Percentiles rank a stretch among this genome's conserved stretches.
These are phyloP conservation scores for Boehmeria nivea DNA, from an alignment of 306 rosid species.

Conservation along the genomic window DNA sequence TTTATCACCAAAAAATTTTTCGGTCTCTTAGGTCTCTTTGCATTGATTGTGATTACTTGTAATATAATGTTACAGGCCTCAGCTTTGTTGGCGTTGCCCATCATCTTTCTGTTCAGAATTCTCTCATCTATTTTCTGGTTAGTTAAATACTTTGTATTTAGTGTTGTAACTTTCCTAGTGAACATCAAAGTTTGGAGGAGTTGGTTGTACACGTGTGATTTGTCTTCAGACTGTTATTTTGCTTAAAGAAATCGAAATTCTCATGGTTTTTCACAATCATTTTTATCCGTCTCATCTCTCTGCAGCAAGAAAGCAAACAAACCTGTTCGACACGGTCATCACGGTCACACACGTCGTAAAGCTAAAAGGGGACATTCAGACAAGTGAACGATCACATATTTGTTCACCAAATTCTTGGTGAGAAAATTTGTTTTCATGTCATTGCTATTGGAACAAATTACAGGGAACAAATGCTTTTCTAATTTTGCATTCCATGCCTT, in stretches of 20 bases:
- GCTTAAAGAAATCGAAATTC: not conserved
- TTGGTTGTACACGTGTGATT: not conserved
- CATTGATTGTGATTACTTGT: slow-evolving; percentile 13
- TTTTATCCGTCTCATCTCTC: slow-evolving; percentile 4
- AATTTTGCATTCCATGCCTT: no score
- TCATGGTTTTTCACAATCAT: not conserved
- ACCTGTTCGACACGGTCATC: slow-evolving; percentile 41
- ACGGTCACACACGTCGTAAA: slow-evolving; percentile 64
- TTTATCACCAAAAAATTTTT: not conserved
- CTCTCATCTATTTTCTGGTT: slow-evolving; percentile 62
- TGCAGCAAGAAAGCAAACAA: slow-evolving; percentile 59
- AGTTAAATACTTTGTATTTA: slow-evolving; percentile 16
- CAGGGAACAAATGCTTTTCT: no score
- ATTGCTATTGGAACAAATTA: not conserved
- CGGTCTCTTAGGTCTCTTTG: slow-evolving; percentile 8
- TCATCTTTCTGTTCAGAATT: slow-evolving; percentile 59
- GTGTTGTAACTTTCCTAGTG: no score
- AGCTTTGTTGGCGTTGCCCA: slow-evolving; percentile 76
- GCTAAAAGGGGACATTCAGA: slow-evolving; percentile 76
- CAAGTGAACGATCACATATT: slow-evolving; percentile 33
- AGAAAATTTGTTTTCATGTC: not conserved
- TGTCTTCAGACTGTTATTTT: not conserved
- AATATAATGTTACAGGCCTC: slow-evolving; percentile 71
- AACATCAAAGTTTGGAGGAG: not conserved
- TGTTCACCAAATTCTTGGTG: slow-evolving; percentile 3